phyloP scores from a whole-genome alignment of 2,329 filamentous ascomycete species.

The Ophiostoma montium region DNA sequence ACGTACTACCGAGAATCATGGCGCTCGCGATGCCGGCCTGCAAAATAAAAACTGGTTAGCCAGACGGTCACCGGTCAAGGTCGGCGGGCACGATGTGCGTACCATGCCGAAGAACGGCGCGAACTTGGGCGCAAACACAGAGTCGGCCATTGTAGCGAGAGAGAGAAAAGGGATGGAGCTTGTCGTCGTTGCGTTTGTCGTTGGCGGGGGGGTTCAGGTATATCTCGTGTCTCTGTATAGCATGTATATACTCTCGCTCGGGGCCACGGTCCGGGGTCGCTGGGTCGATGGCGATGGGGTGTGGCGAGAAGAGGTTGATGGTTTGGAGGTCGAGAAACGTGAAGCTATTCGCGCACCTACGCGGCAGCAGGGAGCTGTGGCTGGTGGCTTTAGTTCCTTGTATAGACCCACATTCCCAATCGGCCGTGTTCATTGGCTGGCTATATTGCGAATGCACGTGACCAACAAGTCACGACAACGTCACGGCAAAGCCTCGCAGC shows the following conservation, averaged over 20 bases:
- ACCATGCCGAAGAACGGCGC: slow-evolving; percentile 85
- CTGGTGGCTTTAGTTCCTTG: slow-evolving; percentile 11
- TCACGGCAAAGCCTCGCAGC: neutral
- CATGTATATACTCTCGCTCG: neutral
- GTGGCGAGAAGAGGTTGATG: neutral
- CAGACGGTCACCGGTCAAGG: too few species aligned
- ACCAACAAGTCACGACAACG: neutral
- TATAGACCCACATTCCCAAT: neutral
- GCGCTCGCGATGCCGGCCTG: slow-evolving; percentile 66
- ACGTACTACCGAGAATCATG: slow-evolving; percentile 73
- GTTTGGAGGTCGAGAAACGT: neutral
- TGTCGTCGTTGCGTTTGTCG: neutral
- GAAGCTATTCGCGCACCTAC: slow-evolving; percentile 6
- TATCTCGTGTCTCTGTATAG: neutral
- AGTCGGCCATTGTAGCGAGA: slow-evolving; percentile 27
- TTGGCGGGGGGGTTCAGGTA: too few species aligned
- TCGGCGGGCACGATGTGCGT: too few species aligned
- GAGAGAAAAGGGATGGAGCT: neutral
- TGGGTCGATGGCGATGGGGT: neutral
- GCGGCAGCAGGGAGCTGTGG: slow-evolving; percentile 2
- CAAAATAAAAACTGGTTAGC: neutral
- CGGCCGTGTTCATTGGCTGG: neutral
- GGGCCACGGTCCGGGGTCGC: neutral
- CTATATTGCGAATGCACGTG: neutral
- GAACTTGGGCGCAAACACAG: slow-evolving; percentile 59